A percentile compares a stretch with the other conserved stretches of the same genome.
Conservation (phyloP, 2,329 filamentous ascomycete genomes). For the Xylariaceae sp. region DNA sequence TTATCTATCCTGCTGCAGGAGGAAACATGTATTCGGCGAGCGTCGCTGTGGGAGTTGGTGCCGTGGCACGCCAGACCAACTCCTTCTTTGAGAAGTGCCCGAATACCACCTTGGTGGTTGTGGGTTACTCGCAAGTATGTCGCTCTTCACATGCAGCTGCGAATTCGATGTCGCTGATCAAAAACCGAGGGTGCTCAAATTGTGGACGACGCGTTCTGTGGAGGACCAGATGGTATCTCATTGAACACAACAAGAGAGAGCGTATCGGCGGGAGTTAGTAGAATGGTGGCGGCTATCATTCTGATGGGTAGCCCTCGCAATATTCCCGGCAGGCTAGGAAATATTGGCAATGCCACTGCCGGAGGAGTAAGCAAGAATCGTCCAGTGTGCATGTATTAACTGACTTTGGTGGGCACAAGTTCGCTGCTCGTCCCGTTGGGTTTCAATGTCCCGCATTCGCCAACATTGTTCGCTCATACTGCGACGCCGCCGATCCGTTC, state of each 20-base stretch:
- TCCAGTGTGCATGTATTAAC: background rate
- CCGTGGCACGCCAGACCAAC: constrained; percentile 54
- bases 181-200: constrained; percentile 64
- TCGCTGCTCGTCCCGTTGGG: constrained; percentile 61
- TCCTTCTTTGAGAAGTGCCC: constrained; percentile 62
- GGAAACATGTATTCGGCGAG: constrained; percentile 60
- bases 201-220: constrained; percentile 66
- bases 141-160: background rate
- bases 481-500: constrained; percentile 65
- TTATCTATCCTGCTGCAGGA: constrained; percentile 62
- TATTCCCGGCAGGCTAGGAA: constrained; percentile 58
- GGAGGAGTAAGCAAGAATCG: constrained; percentile 55
- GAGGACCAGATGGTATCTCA: constrained; percentile 58
- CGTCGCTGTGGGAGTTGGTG: constrained; percentile 57
- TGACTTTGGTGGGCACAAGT: constrained; percentile 48
- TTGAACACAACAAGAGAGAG: constrained; percentile 53
- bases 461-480: constrained; percentile 63
- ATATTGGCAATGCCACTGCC: constrained; percentile 63
- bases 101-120: constrained; percentile 59
- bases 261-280: constrained; percentile 52
- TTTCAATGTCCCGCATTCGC: constrained; percentile 59
- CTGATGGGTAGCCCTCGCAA: constrained; percentile 67
- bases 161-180: background rate
- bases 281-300: constrained; percentile 62
- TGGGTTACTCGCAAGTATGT: constrained; percentile 66